Evolutionary conservation across 2,329 filamentous ascomycete genomes (phyloP).

Genomic region (Colletotrichum tropicale): DNA sequence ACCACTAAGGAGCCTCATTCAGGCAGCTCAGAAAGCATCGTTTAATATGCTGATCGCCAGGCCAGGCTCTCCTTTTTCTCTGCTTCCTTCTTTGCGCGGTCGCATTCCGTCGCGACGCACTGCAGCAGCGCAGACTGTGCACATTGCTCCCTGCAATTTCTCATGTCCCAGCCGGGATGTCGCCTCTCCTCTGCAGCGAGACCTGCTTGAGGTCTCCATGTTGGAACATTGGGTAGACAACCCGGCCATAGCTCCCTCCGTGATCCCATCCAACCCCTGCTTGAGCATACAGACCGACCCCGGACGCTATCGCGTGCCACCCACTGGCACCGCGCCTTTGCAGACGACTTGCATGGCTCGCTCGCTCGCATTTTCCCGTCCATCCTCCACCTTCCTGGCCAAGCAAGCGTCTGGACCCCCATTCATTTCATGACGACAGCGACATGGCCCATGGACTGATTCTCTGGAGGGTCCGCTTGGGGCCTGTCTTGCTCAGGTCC

Average conservation of each 20-base stretch:
- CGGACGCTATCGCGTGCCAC: slow-evolving; percentile 2
- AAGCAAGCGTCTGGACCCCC: neutral
- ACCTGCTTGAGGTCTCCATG: neutral
- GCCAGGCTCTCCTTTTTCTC: neutral
- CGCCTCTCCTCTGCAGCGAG: neutral
- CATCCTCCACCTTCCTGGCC: slow-evolving; percentile 8
- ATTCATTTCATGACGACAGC: slow-evolving; percentile 1
- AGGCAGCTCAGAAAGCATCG: slow-evolving; percentile 7
- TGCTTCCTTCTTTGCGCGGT: neutral
- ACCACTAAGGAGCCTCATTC: slow-evolving; percentile 8
- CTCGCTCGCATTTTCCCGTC: neutral
- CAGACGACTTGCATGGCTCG: neutral
- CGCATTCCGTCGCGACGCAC: neutral
- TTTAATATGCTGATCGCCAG: slow-evolving; percentile 1
- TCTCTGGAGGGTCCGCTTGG: neutral
- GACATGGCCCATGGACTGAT: neutral
- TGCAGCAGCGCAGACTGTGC: neutral
- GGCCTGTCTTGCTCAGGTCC: neutral
- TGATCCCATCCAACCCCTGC: neutral
- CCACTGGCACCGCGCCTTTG: neutral
- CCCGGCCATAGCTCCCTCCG: neutral
- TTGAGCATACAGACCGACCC: neutral
- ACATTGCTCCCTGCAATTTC: slow-evolving; percentile 5
- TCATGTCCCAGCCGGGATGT: neutral
- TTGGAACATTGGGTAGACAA: neutral